Base-by-base conservation (phyloP, 257 asterid species). In the Lantana camara region DNA sequence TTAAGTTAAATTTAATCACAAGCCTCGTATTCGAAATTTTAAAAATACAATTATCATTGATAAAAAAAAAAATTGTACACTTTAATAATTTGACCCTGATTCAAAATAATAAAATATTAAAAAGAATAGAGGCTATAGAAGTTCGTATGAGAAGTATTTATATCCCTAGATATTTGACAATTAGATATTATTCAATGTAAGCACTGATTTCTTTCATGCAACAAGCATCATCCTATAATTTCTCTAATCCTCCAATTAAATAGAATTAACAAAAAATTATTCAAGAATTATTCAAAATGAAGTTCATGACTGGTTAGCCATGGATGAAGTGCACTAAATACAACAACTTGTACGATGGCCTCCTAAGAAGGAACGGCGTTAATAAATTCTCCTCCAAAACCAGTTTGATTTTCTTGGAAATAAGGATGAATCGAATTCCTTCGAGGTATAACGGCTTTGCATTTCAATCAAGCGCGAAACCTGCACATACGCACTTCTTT, bases 381-480 rank as follows among this genome's bases (percentile, higher is more conserved):
- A 38, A 70, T 41, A 59, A 67, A 62, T 30, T 62, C 3, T 45
- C 57, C 73, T 70, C 70, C n/a, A 12, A 57, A 59, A 21, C 32
- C 71, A 24, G 29, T 66, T 53, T 44, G 56, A 71, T 64, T 75
- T 44, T 61, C 76, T 66, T 83, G 90, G 79, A 78, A 88, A 81
- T 68, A 88, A 17, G 98, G 98, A 79, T 91, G 96, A 73, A 86
- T 35, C 73, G 74, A 27, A 87, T 84, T 0, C 89, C 95, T 69
- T 91, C 95, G 35, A 84, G 82, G 80, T 89, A 91, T 40, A 84
- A 73, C 22, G 87, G 76, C 0, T 75, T 71, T 91, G 98, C 98
- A 91, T 91, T 80, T 91, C 98, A 19, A 91, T 86, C 87, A 91
- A 74, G 22, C 96, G 95, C 0, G 98, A 91, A 55, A 83, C 94